These are phyloP conservation scores for Agarophyton chilense DNA, from an alignment of 23 red algal species.

Conservation along the genomic window DNA sequence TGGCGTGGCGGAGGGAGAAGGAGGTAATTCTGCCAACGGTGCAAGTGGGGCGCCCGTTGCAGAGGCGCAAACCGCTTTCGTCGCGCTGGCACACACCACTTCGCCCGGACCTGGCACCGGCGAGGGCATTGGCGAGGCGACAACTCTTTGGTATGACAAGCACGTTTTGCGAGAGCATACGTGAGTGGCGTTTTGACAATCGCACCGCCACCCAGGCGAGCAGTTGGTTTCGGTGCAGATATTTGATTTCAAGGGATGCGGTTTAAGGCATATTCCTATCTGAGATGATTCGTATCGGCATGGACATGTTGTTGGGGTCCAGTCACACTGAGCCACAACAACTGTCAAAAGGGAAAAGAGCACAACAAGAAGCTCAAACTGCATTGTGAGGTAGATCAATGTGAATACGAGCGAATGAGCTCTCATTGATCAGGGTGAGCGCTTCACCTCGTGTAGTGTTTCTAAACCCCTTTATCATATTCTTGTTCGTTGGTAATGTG, in stretches of 20 bases:
- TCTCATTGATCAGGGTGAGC: no score
- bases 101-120: neutral
- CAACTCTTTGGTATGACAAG: neutral
- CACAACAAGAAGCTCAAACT: neutral
- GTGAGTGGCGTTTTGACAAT: slow-evolving; percentile 20
- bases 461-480: no score
- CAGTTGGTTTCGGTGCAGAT: neutral
- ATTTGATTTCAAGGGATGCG: neutral
- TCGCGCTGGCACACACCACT: slow-evolving; percentile 4
- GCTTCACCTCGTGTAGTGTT: no score
- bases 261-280: neutral
- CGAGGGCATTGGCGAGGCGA: neutral
- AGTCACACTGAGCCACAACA: neutral
- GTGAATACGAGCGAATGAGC: no score
- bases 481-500: no score
- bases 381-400: neutral
- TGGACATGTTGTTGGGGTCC: slow-evolving; percentile 8
- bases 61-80: neutral
- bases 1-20: slow-evolving; percentile 4
- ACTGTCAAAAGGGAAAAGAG: neutral
- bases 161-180: slow-evolving; percentile 11
- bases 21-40: neutral
- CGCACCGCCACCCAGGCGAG: neutral
- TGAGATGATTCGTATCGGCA: neutral
- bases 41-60: slow-evolving; percentile 4